phyloP scores from a whole-genome alignment of 2,329 filamentous ascomycete species.

The Colletotrichum acutatum region DNA sequence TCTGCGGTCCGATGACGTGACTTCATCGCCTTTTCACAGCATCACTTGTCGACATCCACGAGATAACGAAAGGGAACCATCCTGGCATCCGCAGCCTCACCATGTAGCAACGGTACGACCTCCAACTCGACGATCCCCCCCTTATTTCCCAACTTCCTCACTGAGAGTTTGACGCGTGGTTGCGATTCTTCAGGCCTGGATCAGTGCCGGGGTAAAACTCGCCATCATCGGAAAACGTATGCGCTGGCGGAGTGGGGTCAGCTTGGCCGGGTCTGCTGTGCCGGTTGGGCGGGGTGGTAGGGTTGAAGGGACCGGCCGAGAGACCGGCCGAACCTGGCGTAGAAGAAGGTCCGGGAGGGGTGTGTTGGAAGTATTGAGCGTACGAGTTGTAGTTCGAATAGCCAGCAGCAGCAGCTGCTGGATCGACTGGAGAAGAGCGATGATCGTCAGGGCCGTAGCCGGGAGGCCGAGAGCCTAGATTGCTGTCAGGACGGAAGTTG shows the following conservation, averaged over 20 bases:
- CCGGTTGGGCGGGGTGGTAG: slow-evolving; percentile 12
- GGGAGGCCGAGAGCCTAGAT: neutral
- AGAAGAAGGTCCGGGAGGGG: neutral
- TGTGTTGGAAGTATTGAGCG: no score
- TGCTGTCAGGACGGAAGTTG: neutral
- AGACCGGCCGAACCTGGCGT: neutral
- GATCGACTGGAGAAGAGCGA: neutral
- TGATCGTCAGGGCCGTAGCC: neutral
- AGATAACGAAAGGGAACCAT: neutral
- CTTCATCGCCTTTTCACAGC: neutral
- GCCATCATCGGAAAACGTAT: slow-evolving; percentile 26
- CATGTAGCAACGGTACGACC: neutral
- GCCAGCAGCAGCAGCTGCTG: neutral
- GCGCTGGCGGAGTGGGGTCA: slow-evolving; percentile 14
- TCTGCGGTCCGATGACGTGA: neutral
- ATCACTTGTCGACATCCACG: neutral
- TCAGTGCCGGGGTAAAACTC: slow-evolving; percentile 19
- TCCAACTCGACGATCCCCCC: neutral
- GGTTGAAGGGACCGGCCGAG: neutral
- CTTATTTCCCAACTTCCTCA: neutral
- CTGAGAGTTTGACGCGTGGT: neutral
- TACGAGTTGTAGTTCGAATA: neutral
- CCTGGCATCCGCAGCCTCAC: neutral
- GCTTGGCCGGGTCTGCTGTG: neutral
- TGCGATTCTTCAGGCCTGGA: neutral